Evolutionary conservation across 331 rosid genomes (phyloP).

Genomic region (Malus hybrid): DNA sequence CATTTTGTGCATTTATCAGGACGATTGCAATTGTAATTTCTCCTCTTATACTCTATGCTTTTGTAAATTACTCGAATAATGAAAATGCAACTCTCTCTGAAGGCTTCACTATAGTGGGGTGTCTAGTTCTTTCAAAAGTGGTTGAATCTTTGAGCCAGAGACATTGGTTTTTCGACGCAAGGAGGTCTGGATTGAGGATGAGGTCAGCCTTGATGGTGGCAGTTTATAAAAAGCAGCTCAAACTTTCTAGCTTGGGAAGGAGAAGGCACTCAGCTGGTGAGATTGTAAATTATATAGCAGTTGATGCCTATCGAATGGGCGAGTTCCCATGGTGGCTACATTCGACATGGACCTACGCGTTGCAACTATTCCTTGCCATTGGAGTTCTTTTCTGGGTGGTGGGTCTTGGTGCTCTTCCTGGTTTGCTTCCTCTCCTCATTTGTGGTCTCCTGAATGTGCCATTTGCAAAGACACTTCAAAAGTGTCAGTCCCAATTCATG

Average conservation of each 20-base stretch:
- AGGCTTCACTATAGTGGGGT: constrained; percentile 53
- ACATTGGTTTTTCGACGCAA: constrained; percentile 49
- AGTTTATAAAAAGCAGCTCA: constrained; percentile 57
- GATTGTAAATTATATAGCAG: constrained; percentile 64
- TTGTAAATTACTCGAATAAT: constrained; percentile 49
- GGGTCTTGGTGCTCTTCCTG: constrained; percentile 64
- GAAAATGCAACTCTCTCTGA: constrained; percentile 15
- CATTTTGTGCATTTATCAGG: constrained; percentile 43
- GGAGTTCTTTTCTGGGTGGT: constrained; percentile 42
- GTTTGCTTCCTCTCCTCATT: constrained; percentile 42
- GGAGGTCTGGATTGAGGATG: constrained; percentile 65
- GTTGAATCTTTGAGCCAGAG: constrained; percentile 52
- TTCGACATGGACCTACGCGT: constrained; percentile 27
- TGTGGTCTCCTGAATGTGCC: constrained; percentile 39
- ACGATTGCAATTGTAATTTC: constrained; percentile 42
- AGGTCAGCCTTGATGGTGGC: constrained; percentile 79
- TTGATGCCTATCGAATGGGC: constrained; percentile 78
- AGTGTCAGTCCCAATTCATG: constrained; percentile 42
- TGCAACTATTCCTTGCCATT: constrained; percentile 40
- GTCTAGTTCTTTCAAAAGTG: constrained; percentile 36
- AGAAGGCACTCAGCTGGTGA: constrained; percentile 64
- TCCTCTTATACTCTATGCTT: constrained; percentile 60
- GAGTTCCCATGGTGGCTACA: constrained; percentile 88
- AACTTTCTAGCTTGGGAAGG: constrained; percentile 53
- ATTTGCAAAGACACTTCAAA: constrained; percentile 34